Percentiles rank a stretch among this genome's conserved stretches.
These are phyloP conservation scores for Pichia sp. DNA, from an alignment of 1,139 yeast species.

Conservation along the genomic window DNA sequence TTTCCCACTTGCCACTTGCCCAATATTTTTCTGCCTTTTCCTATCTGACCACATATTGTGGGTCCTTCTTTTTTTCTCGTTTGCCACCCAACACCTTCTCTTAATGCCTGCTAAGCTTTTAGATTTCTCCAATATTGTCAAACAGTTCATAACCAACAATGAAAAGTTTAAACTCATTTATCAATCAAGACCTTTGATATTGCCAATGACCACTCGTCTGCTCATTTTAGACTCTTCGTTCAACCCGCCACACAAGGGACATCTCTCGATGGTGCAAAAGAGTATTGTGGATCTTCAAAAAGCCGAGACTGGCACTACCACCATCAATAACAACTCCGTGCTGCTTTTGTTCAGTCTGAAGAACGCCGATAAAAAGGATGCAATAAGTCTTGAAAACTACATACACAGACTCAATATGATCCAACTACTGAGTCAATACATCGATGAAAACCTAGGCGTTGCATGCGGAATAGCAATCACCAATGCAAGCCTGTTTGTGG, in stretches of 20 bases:
- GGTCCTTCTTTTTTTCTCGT: neutral
- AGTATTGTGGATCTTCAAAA: constrained; percentile 30
- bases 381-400: constrained; percentile 49
- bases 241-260: constrained; percentile 86
- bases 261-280: constrained; percentile 47
- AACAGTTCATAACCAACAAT: constrained; percentile 2
- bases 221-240: constrained; percentile 76
- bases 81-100: neutral
- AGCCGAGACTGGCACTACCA: constrained; percentile 10
- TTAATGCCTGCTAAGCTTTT: no score
- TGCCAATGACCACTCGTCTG: constrained; percentile 26
- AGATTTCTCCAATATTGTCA: constrained; percentile 2
- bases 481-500: constrained; percentile 58
- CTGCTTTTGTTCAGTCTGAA: constrained; percentile 57
- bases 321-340: constrained; percentile 26
- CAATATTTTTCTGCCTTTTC: neutral
- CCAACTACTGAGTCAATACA: constrained; percentile 43
- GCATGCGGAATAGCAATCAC: constrained; percentile 53
- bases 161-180: constrained; percentile 15
- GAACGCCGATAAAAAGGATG: constrained; percentile 75
- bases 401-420: constrained; percentile 65
- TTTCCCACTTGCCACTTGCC: no score
- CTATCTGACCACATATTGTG: neutral
- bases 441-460: constrained; percentile 27
- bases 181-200: constrained; percentile 8